These are phyloP conservation scores for Erucastrum elatum DNA, from an alignment of 345 rosid species.

Conservation along the genomic window DNA sequence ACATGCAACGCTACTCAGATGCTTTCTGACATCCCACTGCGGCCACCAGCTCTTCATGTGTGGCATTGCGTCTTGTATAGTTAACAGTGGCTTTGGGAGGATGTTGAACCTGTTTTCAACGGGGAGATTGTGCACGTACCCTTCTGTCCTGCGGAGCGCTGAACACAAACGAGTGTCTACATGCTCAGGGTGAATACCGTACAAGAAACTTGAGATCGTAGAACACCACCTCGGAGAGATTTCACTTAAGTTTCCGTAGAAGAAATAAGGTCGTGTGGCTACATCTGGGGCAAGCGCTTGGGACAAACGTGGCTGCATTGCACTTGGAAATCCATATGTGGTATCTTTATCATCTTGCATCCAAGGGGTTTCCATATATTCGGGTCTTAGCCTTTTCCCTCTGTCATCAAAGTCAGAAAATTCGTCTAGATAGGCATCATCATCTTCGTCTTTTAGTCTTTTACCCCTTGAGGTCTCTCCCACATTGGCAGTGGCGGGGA, in stretches of 20 bases:
- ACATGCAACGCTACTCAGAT: conserved; percentile 45
- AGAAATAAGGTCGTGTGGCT: conserved; percentile 74
- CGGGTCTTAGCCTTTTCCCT: conserved; percentile 70
- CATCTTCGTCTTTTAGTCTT: conserved; percentile 63
- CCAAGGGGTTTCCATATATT: conserved; percentile 43
- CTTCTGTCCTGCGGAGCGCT: conserved; percentile 75
- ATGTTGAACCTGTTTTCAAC: conserved; percentile 54
- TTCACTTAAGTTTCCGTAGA: conserved; percentile 66
- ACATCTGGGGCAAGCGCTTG: conserved; percentile 46
- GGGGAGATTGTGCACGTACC: conserved; percentile 87
- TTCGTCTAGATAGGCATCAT: conserved; percentile 33
- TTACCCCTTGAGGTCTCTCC: conserved; percentile 59
- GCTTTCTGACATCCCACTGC: conserved; percentile 86
- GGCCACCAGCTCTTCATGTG: conserved; percentile 87
- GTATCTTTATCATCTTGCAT: conserved; percentile 45
- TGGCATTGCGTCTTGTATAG: conserved; percentile 68
- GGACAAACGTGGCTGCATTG: conserved; percentile 46
- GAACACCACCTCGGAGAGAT: conserved; percentile 52
- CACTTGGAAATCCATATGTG: conserved; percentile 33
- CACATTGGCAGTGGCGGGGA: conserved; percentile 25
- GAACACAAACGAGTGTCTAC: conserved; percentile 64
- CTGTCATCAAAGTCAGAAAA: conserved; percentile 34
- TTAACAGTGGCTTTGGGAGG: conserved; percentile 56
- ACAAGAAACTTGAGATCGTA: conserved; percentile 69
- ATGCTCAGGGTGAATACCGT: conserved; percentile 66